phyloP scores from a whole-genome alignment of 2,329 filamentous ascomycete genomes.

The Aspergillus novoparasiticus region DNA sequence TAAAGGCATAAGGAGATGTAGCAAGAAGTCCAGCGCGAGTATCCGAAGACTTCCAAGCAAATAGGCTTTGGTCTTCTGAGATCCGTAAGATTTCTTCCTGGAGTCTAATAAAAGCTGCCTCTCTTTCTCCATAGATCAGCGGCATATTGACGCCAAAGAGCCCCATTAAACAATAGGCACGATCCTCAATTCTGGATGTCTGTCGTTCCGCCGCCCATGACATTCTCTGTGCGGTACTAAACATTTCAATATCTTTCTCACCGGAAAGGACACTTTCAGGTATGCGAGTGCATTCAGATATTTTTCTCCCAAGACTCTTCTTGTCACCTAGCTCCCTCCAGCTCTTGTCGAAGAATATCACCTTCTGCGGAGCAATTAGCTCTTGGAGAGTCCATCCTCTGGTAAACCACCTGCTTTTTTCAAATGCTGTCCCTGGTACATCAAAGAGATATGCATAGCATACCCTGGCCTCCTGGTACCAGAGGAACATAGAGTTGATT shows the following conservation, averaged over 20 bases:
- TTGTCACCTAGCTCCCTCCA: slow-evolving; percentile 4
- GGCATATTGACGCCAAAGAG: slow-evolving; percentile 32
- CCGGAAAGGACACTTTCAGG: neutral
- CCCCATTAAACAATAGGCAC: slow-evolving; percentile 33
- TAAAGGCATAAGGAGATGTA: neutral
- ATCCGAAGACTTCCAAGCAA: neutral
- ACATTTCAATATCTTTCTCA: neutral
- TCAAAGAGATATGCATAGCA: slow-evolving; percentile 25
- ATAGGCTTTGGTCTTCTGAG: slow-evolving; percentile 21
- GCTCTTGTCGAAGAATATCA: slow-evolving; percentile 9
- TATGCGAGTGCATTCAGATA: slow-evolving; percentile 16
- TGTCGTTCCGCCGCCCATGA: slow-evolving; percentile 28
- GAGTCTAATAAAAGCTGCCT: slow-evolving; percentile 26
- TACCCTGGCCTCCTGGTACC: slow-evolving; percentile 18
- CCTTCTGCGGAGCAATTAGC: slow-evolving; percentile 9
- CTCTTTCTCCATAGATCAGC: slow-evolving; percentile 30
- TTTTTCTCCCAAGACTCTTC: neutral
- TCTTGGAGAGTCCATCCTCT: slow-evolving; percentile 24
- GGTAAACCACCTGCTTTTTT: slow-evolving; percentile 14
- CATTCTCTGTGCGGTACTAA: slow-evolving; percentile 23
- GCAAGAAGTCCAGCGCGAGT: neutral
- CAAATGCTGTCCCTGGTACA: neutral
- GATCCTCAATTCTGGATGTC: slow-evolving; percentile 28
- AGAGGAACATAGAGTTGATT: slow-evolving; percentile 26
- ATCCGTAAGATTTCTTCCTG: slow-evolving; percentile 34